Evolutionary conservation across 441 rosid species (phyloP), one percentile per base, ranked within the genome.

Genomic region (Metrosideros polymorpha): DNA sequence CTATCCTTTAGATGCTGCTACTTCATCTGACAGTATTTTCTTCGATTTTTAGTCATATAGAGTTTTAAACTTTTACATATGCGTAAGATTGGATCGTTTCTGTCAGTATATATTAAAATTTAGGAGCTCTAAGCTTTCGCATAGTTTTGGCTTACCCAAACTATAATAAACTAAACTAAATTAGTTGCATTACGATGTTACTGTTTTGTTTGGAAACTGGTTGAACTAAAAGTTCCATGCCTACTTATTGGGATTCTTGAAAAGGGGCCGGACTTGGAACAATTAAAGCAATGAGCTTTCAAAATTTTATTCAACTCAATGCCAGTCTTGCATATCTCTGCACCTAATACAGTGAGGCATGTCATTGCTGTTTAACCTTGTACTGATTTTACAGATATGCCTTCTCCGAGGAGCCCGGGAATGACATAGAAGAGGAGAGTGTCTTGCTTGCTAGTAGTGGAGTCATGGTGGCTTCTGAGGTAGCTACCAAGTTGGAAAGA

Each of bases 391-490:
- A 83, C 87, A 90, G 92, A 86, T 92, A 87, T 63, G 89, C 91
- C 35, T 89, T 85, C 90, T 88, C 86, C 7, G 90, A 88, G 84
- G 93, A 91, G 82, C 71, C 90, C 1, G 91, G 89, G 82, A 89
- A 87, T 83, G 92, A 89, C 63, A 86, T 87, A 13, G 92, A 87
- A 84, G 92, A 85, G 83, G 91, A 89, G 61, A 86, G 87, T 54
- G 83, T 92, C 86, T 82, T 87, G 24, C 89, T 91, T 82, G 84
- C 88, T 17, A 84, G 88, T 77, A 77, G 85, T 51, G 89, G 59
- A 56, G 90, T 89, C 35, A 87, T 71, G 83, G 85, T 89, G 85
- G 89, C 88, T 0, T 89, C 89, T 66, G 89, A 89, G 51, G 83
- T 84, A 39, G 88, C 86, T 50, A 47, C 83, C 42, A 86, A 88